phyloP scores from a whole-genome alignment of 495 filamentous ascomycete species.

The Trichodelitschia bisporula region DNA sequence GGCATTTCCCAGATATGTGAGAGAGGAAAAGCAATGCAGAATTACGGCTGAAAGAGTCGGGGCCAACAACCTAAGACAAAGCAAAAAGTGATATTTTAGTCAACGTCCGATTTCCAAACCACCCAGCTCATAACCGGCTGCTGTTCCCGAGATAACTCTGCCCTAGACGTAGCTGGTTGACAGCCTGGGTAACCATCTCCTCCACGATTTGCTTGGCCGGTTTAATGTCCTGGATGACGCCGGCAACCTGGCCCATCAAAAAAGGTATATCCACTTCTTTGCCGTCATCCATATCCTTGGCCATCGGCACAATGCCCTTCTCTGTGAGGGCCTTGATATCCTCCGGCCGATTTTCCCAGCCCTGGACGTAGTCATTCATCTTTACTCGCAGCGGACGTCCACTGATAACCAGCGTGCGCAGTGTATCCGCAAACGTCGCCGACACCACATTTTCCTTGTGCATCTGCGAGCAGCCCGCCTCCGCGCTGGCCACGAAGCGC shows the following conservation, averaged over 20 bases:
- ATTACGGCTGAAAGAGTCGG: too few species aligned
- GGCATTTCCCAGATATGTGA: too few species aligned
- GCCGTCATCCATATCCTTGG: conserved; percentile 52
- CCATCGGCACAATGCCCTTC: conserved; percentile 51
- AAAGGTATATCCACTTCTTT: conserved; percentile 62
- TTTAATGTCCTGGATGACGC: conserved; percentile 42
- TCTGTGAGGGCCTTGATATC: conserved; percentile 47
- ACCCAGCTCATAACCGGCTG: conserved; percentile 22
- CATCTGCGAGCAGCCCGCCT: conserved; percentile 50
- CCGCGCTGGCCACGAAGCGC: conserved; percentile 51
- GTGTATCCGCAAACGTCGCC: conserved; percentile 48
- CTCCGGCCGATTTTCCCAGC: conserved; percentile 49
- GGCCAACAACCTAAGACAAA: too few species aligned
- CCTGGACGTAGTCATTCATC: conserved; percentile 56
- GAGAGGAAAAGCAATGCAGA: too few species aligned
- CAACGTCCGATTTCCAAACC: background rate
- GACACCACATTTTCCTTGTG: conserved; percentile 65
- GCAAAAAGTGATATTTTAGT: too few species aligned
- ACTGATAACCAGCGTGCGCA: conserved; percentile 51
- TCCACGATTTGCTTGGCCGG: conserved; percentile 61
- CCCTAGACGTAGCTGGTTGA: conserved; percentile 36
- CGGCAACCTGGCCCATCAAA: conserved; percentile 86
- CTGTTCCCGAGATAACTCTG: conserved; percentile 19
- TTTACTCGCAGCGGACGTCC: conserved; percentile 58
- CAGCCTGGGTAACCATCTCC: conserved; percentile 67